Conservation (phyloP, 2,329 filamentous ascomycete genomes). For the Calonectria multiphialidica region DNA sequence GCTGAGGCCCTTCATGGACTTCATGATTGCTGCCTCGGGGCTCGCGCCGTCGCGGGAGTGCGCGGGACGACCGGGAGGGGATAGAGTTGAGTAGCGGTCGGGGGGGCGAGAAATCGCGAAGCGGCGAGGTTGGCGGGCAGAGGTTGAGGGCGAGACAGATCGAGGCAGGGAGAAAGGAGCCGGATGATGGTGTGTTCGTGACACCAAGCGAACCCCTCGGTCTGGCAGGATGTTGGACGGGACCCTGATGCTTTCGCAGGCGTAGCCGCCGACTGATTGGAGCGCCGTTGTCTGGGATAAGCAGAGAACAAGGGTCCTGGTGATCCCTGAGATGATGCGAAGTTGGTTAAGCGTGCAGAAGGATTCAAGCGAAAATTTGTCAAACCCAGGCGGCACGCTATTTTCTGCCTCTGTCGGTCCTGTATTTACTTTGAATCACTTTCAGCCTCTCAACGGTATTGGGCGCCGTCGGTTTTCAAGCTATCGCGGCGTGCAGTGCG, state of each 20-base stretch:
- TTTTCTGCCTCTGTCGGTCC: not conserved
- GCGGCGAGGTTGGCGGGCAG: not conserved
- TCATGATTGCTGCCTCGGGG: constrained; percentile 48
- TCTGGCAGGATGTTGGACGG: constrained; percentile 34
- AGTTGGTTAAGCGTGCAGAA: not conserved
- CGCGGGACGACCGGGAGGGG: constrained; percentile 25
- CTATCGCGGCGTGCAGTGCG: not conserved
- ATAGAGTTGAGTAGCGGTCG: not conserved
- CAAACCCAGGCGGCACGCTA: not conserved
- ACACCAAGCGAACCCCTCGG: constrained; percentile 15
- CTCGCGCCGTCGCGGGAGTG: constrained; percentile 39
- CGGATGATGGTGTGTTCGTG: constrained; percentile 28
- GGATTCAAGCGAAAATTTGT: constrained; percentile 5
- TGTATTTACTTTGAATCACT: not conserved
- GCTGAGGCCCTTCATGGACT: constrained; percentile 65
- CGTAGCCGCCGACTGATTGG: constrained; percentile 39
- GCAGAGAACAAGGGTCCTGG: constrained; percentile 33
- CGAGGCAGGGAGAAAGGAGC: constrained; percentile 17
- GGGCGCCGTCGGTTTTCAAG: not conserved
- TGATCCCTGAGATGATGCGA: constrained; percentile 30
- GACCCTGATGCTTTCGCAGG: constrained; percentile 29
- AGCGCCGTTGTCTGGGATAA: constrained; percentile 41
- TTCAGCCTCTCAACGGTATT: not conserved
- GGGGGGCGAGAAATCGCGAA: constrained; percentile 13
- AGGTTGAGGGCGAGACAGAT: constrained; percentile 29